phyloP scores from a whole-genome alignment of 345 rosid genomes.

The Dimocarpus longan region DNA sequence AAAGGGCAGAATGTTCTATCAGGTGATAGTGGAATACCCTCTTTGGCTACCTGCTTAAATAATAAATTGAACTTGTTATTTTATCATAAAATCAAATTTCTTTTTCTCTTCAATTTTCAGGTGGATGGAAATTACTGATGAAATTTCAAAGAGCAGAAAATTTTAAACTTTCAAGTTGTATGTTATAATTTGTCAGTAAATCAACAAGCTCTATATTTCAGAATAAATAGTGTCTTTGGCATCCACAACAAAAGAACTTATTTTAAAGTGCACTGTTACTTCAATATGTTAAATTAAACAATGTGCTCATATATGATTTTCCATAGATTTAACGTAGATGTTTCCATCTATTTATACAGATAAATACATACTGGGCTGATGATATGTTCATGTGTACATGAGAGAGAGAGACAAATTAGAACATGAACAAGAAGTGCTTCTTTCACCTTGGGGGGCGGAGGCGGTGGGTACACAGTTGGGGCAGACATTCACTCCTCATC shows the following conservation, averaged over 20 bases:
- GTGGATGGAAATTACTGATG: background rate
- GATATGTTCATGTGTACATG: background rate
- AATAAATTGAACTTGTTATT: background rate
- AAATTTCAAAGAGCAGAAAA: background rate
- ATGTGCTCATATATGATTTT: background rate
- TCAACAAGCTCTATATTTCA: too few species aligned
- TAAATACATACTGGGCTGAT: background rate
- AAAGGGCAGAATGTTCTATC: conserved; percentile 83
- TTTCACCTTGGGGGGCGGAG: conserved; percentile 89
- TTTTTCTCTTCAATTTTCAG: background rate
- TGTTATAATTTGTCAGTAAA: background rate
- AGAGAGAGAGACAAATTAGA: conserved; percentile 3
- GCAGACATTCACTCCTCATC: conserved; percentile 99
- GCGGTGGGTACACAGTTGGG: conserved; percentile 95
- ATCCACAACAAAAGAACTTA: background rate
- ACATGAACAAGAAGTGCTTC: background rate
- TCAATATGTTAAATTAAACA: background rate
- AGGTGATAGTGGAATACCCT: conserved; percentile 78
- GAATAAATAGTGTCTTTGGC: too few species aligned
- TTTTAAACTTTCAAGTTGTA: too few species aligned
- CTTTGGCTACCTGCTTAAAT: conserved; percentile 66
- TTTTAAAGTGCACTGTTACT: background rate
- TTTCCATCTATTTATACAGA: too few species aligned
- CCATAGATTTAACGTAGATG: background rate
- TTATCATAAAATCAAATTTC: background rate